Evolutionary conservation across 78 protist species (phyloP), one percentile per base, ranked within the genome.

Genomic region (Dictyostelium capitatum): DNA sequence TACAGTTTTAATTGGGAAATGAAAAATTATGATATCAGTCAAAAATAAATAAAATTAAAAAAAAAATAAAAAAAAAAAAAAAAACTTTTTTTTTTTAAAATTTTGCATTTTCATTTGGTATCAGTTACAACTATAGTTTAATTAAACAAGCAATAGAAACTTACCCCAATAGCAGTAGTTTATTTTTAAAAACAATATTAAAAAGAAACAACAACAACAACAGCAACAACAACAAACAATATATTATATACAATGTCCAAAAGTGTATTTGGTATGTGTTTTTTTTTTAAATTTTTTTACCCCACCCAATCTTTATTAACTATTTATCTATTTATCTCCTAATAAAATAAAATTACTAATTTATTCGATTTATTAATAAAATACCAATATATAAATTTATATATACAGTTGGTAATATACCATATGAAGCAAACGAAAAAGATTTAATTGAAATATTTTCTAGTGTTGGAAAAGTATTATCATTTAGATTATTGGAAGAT

Each of bases 331-430:
- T 37, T 37, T 3, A 37, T 37, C 43, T 37, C 43, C 43, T 37
- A 37, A 37, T 37, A 2, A 37, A 37, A 37, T 37, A 37, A 37
- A 37, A 37, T 37, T 37, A 37, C 43, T 37, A 37, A 37, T 37
- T 3, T 3, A 37, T 37, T 37, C 43, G 2, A 37, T 37, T 37
- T 37, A 37, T 37, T 37, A 37, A 37, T 37, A 37, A 37, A 37
- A 37, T 37, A 37, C 2, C 43, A 37, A 37, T 37, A 37, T 37
- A 2, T 37, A 3, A 54, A 54, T 17, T 19, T 1, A 54, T 67
- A 11, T 23, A 12, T 14, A 23, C 37, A 97, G 98, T 97, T 65
- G 98, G 98, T n/a, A 97, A 97, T 90, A 97, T 97, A 78, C 97
- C 98, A 46, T 97, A 95, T 70, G 98, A 95, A 11, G 97, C 98